phyloP scores from a whole-genome alignment of 768 basidiomycete genomes.

The Gloeopeniophorella convolvens region DNA sequence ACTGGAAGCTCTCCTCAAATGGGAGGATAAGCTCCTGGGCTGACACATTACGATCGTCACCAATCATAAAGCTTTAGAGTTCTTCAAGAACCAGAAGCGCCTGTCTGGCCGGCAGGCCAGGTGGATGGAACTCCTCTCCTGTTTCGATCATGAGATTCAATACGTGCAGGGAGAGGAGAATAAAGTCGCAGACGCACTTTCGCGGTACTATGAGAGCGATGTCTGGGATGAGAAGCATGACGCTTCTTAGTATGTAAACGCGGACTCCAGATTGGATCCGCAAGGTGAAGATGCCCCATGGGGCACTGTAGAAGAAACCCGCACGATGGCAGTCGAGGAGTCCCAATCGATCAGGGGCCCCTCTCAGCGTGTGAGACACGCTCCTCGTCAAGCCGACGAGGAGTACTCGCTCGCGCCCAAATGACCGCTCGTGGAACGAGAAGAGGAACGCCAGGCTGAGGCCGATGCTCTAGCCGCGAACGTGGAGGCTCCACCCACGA shows the following conservation, averaged over 20 bases:
- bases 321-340: background rate
- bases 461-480: background rate
- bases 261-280: background rate
- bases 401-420: background rate
- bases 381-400: too few relatives aligned
- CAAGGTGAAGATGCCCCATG: too few relatives aligned
- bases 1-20: constrained; percentile 24
- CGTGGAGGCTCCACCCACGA: background rate
- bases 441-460: too few relatives aligned
- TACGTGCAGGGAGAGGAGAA: background rate
- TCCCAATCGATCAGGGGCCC: background rate
- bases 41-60: constrained; percentile 21
- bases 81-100: constrained; percentile 29
- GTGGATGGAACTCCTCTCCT: too few relatives aligned
- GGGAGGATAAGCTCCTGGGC: constrained; percentile 28
- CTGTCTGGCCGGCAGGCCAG: too few relatives aligned
- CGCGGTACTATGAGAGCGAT: too few relatives aligned
- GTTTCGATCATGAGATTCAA: background rate
- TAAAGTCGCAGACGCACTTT: background rate
- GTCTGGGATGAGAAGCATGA: background rate
- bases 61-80: constrained; percentile 25
- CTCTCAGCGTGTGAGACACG: too few relatives aligned
- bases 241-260: background rate
- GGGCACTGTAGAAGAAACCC: too few relatives aligned
- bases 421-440: background rate